Conservation (phyloP, 2,329 filamentous ascomycete genomes). For the Trichothecium roseum region DNA sequence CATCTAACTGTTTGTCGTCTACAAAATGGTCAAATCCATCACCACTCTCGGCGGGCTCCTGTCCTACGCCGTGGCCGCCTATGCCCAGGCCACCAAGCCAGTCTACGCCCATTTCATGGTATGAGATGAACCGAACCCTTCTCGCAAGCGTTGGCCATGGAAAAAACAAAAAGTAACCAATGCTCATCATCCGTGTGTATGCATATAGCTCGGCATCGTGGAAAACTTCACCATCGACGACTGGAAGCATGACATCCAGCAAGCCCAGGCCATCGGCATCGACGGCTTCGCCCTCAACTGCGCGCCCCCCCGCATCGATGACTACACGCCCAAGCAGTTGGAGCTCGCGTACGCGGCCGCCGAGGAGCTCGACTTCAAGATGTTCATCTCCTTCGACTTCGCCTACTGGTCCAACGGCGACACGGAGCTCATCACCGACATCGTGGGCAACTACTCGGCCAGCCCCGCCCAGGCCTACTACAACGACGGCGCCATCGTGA, state of each 20-base stretch:
- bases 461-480: slow-evolving; percentile 10
- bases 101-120: slow-evolving; percentile 8
- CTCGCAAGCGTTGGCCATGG: slow-evolving; percentile 41
- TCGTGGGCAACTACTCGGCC: slow-evolving; percentile 8
- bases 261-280: slow-evolving; percentile 12
- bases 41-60: not conserved
- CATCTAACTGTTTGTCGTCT: no score
- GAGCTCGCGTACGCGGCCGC: slow-evolving; percentile 11
- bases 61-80: not conserved
- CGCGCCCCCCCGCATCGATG: slow-evolving; percentile 10
- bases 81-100: slow-evolving; percentile 3
- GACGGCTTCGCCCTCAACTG: slow-evolving; percentile 13
- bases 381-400: slow-evolving; percentile 14
- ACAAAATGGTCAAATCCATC: no score
- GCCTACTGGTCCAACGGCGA: slow-evolving; percentile 12
- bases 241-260: slow-evolving; percentile 10
- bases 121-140: slow-evolving; percentile 16
- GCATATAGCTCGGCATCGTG: slow-evolving; percentile 11
- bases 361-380: slow-evolving; percentile 8
- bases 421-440: slow-evolving; percentile 8
- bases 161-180: slow-evolving; percentile 21
- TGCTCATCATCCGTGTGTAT: no score
- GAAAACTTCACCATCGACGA: slow-evolving; percentile 10
- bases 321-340: slow-evolving; percentile 11
- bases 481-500: slow-evolving; percentile 11